phyloP scores from a whole-genome alignment of 805 yeast genomes.

The Blastobotrys chiropterorum region DNA sequence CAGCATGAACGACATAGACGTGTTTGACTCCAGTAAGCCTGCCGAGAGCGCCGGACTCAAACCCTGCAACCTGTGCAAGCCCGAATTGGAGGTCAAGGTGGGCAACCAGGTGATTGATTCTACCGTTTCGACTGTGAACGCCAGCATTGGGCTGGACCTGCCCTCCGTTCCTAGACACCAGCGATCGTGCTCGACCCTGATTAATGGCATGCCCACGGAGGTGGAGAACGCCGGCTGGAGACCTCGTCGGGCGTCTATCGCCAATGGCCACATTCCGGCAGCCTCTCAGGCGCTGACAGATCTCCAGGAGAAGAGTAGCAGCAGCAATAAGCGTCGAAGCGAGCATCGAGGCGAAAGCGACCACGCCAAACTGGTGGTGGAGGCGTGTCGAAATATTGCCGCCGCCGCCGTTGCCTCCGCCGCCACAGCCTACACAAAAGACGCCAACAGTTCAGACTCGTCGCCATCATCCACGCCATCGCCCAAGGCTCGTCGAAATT shows the following conservation, averaged over 20 bases:
- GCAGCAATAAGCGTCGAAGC: neutral
- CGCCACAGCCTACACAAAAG: constrained; percentile 25
- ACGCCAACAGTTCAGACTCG: constrained; percentile 20
- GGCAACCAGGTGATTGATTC: constrained; percentile 31
- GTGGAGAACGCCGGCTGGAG: constrained; percentile 13
- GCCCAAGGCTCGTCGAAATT: neutral
- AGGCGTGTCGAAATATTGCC: constrained; percentile 80
- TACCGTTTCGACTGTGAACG: constrained; percentile 52
- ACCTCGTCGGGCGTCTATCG: constrained; percentile 22
- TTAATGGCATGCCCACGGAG: constrained; percentile 5
- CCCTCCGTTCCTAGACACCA: constrained; percentile 24
- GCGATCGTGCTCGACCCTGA: constrained; percentile 28
- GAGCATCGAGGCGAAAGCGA: constrained; percentile 52
- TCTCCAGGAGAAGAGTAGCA: constrained; percentile 1
- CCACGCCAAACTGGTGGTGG: constrained; percentile 61
- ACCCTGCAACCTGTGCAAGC: constrained; percentile 54
- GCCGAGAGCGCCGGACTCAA: constrained; percentile 42
- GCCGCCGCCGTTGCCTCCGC: constrained; percentile 60
- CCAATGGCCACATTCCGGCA: constrained; percentile 22
- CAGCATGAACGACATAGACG: neutral
- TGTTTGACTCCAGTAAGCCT: constrained; percentile 33
- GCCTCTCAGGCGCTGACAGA: constrained; percentile 15
- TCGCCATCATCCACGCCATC: neutral
- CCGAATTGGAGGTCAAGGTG: constrained; percentile 30
- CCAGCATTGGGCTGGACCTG: constrained; percentile 50